Base-by-base conservation (phyloP, 2,329 filamentous ascomycete species). In the Botryosphaeria agaves region DNA sequence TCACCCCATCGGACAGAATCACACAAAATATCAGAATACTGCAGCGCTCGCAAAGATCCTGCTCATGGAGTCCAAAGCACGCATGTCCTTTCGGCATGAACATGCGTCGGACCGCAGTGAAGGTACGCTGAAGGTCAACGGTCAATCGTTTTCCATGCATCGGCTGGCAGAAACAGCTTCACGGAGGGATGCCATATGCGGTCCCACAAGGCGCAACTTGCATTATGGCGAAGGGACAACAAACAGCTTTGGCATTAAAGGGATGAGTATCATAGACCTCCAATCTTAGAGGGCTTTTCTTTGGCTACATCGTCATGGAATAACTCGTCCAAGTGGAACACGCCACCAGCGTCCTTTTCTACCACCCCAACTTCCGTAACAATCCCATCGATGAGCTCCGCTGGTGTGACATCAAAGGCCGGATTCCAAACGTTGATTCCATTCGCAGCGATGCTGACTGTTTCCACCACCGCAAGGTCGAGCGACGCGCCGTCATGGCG, bases 371-470 rank as follows among this genome's bases (percentile, higher is more conserved):
- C 73, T 57, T 98, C 89, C 0, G 89, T 98, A 38, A 95, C 81
- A 34, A 98, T 78, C 2, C 80, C 84, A 53, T 98, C 89, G 39
- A 98, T 94, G 31, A 94, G 59, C 38, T 72, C 71, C 21, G 79
- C 72, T 0, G 89, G 87, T 7, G 89, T 98, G 19, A 98, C 81
- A 47, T 98, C 89, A 49, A 98, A 98, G 0, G 84, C 80, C 18
- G 89, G 89, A 51, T 98, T 98, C 85, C 89, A 98, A 6, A 95
- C 84, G 24, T 69, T 62, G 37, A 95, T 84, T 2, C 72, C 72
- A 46, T 67, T 61, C 4, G 73, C 70, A 18, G 87, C 87, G 30
- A 82, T 87, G 25, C 79, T 82, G 18, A 95, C 71, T 8, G 76
- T 72, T 33, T 76, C 76, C 12, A 73, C 72, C 30, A 62, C 61